Base-by-base conservation (phyloP, 768 basidiomycete species). In the Hypsizygus marmoreus region DNA sequence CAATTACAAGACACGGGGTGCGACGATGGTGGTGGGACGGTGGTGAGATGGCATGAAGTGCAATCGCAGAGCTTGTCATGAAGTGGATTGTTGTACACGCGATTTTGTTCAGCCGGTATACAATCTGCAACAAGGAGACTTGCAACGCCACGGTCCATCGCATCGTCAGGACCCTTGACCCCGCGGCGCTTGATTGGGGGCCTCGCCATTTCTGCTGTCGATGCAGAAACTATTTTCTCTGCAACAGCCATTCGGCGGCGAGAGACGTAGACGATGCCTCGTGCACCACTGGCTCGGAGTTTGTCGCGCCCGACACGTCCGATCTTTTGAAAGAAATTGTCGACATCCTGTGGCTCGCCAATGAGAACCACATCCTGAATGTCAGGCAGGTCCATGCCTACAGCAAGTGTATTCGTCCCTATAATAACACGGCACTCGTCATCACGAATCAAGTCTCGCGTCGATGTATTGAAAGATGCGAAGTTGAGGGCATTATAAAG, bases 251-350 rank as follows among this genome's bases (percentile, higher is more conserved):
- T 39, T 16, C 13, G 17, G 6, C 26, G 31, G 19, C 9, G 33
- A 26, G 46, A 28, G 26, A 50, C 14, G 30, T 57, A 59, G 12
- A 59, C 29, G 20, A 59, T 37, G 13, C 51, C 40, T 14, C 47
- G 41, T 1, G 59, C 28, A 24, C 51, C 51, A 13, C 17, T 24
- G 14, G 46, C 37, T 13, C 19, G 30, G 2, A 32, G 3, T 11
- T 25, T 24, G 28, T 54, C 39, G 24, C 51, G 30, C 7, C 55
- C 50, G 19, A 51, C 47, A 2, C 54, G 45, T 17, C 57, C 57
- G 3, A 49, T 48, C 40, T 60, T 58, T 26, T 56, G 58, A 24
- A 43, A 32, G 11, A 53, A 24, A 12, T 53, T 43, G 14, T 60
- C 55, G 6, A 54, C 10, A n/a, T 45, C 33, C 17, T 44, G 47